phyloP scores from a whole-genome alignment of 2,329 filamentous ascomycete species.

The Penicillium sp. region DNA sequence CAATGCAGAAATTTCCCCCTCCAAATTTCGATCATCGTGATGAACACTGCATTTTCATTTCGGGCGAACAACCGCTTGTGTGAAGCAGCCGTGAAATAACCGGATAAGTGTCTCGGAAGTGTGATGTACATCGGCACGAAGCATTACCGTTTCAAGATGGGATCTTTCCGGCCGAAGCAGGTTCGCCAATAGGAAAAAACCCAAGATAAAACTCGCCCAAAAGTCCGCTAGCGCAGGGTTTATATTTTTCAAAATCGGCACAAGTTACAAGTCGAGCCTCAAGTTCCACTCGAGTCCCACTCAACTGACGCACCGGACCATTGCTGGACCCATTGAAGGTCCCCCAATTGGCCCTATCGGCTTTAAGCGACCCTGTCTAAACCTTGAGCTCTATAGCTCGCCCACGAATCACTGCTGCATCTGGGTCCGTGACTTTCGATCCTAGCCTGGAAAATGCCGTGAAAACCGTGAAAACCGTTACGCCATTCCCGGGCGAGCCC shows the following conservation, averaged over 20 bases:
- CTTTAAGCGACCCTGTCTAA: slow-evolving; percentile 21
- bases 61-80: background rate
- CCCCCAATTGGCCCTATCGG: slow-evolving; percentile 11
- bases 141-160: background rate
- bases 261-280: slow-evolving; percentile 2
- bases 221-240: slow-evolving; percentile 4
- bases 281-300: slow-evolving; percentile 28
- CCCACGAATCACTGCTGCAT: slow-evolving; percentile 21
- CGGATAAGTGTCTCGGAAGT: background rate
- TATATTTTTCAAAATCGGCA: slow-evolving; percentile 8
- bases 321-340: slow-evolving; percentile 14
- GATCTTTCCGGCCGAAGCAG: background rate
- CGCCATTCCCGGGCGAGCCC: slow-evolving; percentile 36
- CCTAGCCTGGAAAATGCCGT: slow-evolving; percentile 25
- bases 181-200: slow-evolving; percentile 2
- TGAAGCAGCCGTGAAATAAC: background rate
- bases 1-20: background rate
- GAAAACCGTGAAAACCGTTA: slow-evolving; percentile 34
- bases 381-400: slow-evolving; percentile 23
- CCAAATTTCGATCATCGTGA: background rate
- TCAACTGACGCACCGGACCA: slow-evolving; percentile 30
- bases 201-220: background rate
- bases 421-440: slow-evolving; percentile 22
- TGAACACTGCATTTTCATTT: slow-evolving; percentile 1
- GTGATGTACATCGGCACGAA: slow-evolving; percentile 1